Base-by-base conservation (phyloP, 2,329 filamentous ascomycete species). In the Paraphaeosphaeria sporulosa region DNA sequence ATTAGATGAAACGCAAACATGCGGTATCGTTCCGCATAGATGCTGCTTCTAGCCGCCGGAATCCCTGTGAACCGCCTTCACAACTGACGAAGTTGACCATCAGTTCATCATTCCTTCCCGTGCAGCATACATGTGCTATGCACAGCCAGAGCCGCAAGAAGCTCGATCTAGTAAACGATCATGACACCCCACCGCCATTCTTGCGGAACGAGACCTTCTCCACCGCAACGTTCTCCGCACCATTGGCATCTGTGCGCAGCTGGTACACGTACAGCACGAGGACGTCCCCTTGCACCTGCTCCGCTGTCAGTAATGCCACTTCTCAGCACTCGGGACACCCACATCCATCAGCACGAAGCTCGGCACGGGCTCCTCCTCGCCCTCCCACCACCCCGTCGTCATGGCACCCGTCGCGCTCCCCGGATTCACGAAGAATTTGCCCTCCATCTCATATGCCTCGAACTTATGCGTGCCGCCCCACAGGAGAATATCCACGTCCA, bases 261-360 rank as follows among this genome's bases (percentile, higher is more conserved):
- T 86, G 84, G 64, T 98, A 98, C 55, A 98, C 94, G 78, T 98
- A 98, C 52, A 98, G 85, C 61, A 96, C 96, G 67, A 98, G 86
- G 17, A 96, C 96, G 76, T 97, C 96, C 34, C 94, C 94, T 86
- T 98, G 94, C 38, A 96, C 92, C 93, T 96, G 69, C 48, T 53
- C 21, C 55, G 36, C 51, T 54, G 63, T 74, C 64, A 74, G 70
- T 61, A 58, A 12, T 6, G 19, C 42, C 42, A 44, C 42, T 12
- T 30, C n/a, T 34, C 17, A 51, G 30, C 48, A 40, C 23, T 9
- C 21, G 51, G 49, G 34, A 55, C 53, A 90, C 93, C 83, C 79
- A 97, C 94, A 86, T 98, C 94, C 94, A 98, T 97, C 78, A 98
- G 81, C 74, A 95, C 97, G 79, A 98, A 97, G 76, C 93, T 97